These are phyloP conservation scores for Malus hybrid DNA, from an alignment of 331 rosid species.

Conservation along the genomic window DNA sequence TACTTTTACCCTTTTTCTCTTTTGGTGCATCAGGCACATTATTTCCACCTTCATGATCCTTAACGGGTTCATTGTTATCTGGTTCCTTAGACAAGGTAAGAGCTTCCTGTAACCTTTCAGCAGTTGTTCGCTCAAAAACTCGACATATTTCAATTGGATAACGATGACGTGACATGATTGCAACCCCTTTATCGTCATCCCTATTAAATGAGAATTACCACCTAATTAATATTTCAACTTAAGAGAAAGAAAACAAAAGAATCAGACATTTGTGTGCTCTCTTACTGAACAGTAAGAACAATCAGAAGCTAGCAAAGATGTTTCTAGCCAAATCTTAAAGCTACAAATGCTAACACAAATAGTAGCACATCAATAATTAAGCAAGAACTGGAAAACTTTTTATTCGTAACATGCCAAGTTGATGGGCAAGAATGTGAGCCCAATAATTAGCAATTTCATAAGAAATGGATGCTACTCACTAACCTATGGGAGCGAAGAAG, in stretches of 20 bases:
- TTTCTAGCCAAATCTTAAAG: neutral
- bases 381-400: neutral
- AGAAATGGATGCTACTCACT: neutral
- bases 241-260: neutral
- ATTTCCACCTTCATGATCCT: conserved; percentile 34
- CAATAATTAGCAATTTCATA: too few relatives aligned
- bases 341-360: neutral
- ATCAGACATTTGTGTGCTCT: neutral
- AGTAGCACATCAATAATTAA: neutral
- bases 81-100: conserved; percentile 47
- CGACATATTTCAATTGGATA: conserved; percentile 93
- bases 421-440: neutral
- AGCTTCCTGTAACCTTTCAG: conserved; percentile 53
- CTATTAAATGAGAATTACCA: conserved; percentile 34
- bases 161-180: conserved; percentile 96
- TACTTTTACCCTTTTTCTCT: conserved; percentile 48
- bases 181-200: conserved; percentile 96
- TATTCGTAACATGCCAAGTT: neutral
- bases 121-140: conserved; percentile 65
- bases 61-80: conserved; percentile 29
- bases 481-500: conserved; percentile 97
- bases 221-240: neutral
- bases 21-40: conserved; percentile 26
- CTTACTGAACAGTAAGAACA: conserved; percentile 4
- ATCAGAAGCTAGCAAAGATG: neutral